A percentile compares a stretch with the other conserved stretches of the same genome.
phyloP scores from a whole-genome alignment of 148 eudicot species.

The Salicornia ramosissima region DNA sequence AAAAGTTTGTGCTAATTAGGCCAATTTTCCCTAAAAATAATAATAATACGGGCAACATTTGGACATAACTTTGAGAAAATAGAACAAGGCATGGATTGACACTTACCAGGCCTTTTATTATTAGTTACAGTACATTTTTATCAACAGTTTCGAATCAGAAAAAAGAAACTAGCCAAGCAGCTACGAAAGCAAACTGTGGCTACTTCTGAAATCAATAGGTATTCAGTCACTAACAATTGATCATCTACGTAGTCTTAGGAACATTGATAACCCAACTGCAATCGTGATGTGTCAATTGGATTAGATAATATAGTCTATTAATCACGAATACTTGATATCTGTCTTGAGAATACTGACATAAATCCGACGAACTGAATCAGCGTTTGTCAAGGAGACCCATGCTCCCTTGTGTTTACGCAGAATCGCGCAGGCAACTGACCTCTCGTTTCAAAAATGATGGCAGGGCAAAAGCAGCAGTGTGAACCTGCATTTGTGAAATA shows the following conservation, averaged over 20 bases:
- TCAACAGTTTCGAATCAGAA: background rate
- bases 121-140: background rate
- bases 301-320: constrained; percentile 7
- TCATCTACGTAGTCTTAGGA: constrained; percentile 9
- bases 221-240: constrained; percentile 2
- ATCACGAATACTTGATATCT: constrained; percentile 12
- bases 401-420: constrained; percentile 19
- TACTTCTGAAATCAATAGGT: background rate
- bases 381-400: constrained; percentile 6
- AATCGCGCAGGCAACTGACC: constrained; percentile 45
- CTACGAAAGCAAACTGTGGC: background rate
- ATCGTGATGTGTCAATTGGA: too few relatives aligned
- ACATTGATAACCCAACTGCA: background rate
- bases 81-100: background rate
- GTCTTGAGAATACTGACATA: background rate
- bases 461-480: constrained; percentile 79
- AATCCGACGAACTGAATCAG: background rate
- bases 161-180: background rate
- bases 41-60: too few relatives aligned
- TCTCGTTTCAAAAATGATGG: constrained; percentile 76
- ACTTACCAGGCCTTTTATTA: background rate
- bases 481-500: constrained; percentile 44
- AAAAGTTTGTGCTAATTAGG: too few relatives aligned
- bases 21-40: too few relatives aligned
- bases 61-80: too few relatives aligned